Evolutionary conservation across 768 basidiomycete species (phyloP).

Genomic region (Leucocoprinus sp.): DNA sequence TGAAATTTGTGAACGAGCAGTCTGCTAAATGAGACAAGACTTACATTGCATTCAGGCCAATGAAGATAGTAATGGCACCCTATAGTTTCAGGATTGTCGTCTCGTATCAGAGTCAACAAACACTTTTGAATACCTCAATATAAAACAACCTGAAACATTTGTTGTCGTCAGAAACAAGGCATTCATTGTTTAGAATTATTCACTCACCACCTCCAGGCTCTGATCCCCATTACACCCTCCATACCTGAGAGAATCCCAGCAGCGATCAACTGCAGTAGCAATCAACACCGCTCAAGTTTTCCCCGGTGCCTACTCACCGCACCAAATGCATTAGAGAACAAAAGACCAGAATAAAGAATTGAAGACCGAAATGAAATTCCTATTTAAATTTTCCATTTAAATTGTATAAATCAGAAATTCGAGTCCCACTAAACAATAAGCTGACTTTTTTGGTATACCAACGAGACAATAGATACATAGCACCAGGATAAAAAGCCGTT

Average conservation of each 20-base stretch:
- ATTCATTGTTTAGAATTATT: too few species aligned
- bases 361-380: slow-evolving; percentile 57
- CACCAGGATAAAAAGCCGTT: slow-evolving; percentile 56
- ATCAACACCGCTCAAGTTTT: not conserved
- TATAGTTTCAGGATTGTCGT: slow-evolving; percentile 17
- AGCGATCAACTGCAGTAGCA: slow-evolving; percentile 42
- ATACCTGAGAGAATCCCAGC: slow-evolving; percentile 59
- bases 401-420: not conserved
- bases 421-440: not conserved
- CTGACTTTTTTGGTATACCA: slow-evolving; percentile 47
- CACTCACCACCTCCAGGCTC: slow-evolving; percentile 61
- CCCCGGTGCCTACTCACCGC: slow-evolving; percentile 28
- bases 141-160: slow-evolving; percentile 46
- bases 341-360: slow-evolving; percentile 44
- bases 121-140: slow-evolving; percentile 38
- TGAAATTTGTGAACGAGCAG: slow-evolving; percentile 14
- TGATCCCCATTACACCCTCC: slow-evolving; percentile 54
- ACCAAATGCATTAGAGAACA: slow-evolving; percentile 59
- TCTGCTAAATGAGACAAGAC: slow-evolving; percentile 12
- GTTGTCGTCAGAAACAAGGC: too few species aligned
- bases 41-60: slow-evolving; percentile 47
- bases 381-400: slow-evolving; percentile 15
- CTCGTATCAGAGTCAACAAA: not conserved
- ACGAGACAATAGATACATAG: slow-evolving; percentile 32
- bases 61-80: slow-evolving; percentile 51